phyloP scores from a whole-genome alignment of 1,284 basidiomycete genomes.

The Tetrapyrgos nigripes region DNA sequence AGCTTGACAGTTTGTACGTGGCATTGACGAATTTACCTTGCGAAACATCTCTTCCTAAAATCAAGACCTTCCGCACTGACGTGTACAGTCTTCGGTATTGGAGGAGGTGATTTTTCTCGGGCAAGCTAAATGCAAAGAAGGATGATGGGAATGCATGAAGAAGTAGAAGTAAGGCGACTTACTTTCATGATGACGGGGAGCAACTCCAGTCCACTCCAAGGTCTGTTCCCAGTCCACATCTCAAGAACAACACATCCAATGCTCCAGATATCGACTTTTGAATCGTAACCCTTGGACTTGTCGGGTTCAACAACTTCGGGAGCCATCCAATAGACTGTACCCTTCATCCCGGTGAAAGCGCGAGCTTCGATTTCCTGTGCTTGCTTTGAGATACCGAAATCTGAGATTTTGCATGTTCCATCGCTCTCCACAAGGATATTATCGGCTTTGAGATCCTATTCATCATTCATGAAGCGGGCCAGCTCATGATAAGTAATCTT shows the following conservation, averaged over 20 bases:
- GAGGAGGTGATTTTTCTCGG: constrained; percentile 75
- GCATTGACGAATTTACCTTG: constrained; percentile 56
- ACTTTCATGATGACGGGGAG: constrained; percentile 48
- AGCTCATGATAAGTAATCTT: neutral
- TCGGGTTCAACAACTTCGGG: constrained; percentile 63
- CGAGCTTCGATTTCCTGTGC: constrained; percentile 63
- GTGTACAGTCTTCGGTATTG: constrained; percentile 80
- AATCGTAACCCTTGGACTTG: constrained; percentile 57
- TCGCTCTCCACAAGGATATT: constrained; percentile 79
- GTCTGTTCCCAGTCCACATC: constrained; percentile 79
- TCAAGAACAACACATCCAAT: constrained; percentile 81
- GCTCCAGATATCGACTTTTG: constrained; percentile 82
- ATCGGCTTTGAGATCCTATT: constrained; percentile 77
- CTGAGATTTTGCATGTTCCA: constrained; percentile 82
- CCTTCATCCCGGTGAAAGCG: constrained; percentile 65
- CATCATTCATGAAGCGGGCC: neutral
- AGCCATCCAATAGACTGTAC: constrained; percentile 85
- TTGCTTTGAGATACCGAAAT: constrained; percentile 78
- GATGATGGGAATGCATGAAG: neutral
- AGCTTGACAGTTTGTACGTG: neutral
- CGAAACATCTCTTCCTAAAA: constrained; percentile 86
- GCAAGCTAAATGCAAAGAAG: constrained; percentile 58
- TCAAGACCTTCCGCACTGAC: constrained; percentile 75
- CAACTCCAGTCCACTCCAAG: constrained; percentile 58
- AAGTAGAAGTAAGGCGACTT: neutral